phyloP scores from a whole-genome alignment of 2,329 filamentous ascomycete genomes.

The Aureobasidium sp. region DNA sequence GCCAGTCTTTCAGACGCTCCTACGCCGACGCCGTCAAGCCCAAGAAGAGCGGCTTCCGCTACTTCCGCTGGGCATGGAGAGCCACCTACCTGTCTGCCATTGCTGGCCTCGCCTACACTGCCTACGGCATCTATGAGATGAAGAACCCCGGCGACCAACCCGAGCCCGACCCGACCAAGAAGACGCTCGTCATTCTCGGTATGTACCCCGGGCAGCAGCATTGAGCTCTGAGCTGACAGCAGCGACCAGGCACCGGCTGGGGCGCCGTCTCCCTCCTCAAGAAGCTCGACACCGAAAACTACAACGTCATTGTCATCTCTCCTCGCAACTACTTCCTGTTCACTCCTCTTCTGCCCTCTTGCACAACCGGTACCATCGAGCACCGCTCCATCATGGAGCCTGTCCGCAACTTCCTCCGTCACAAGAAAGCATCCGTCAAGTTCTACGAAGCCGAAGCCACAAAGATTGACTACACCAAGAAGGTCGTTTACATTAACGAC shows the following conservation, averaged over 20 bases:
- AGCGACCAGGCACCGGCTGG: slow-evolving; percentile 77
- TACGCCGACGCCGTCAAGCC: slow-evolving; percentile 28
- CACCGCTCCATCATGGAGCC: slow-evolving; percentile 99
- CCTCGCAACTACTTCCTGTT: slow-evolving; percentile 99
- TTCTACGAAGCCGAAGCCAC: slow-evolving; percentile 98
- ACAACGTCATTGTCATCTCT: slow-evolving; percentile 96
- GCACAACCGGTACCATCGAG: slow-evolving; percentile 94
- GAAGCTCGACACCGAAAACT: slow-evolving; percentile 98
- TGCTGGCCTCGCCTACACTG: slow-evolving; percentile 62
- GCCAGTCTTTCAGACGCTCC: slow-evolving; percentile 25
- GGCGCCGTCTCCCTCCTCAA: slow-evolving; percentile 93
- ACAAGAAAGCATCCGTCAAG: slow-evolving; percentile 88
- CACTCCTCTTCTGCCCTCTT: slow-evolving; percentile 93
- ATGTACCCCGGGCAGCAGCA: slow-evolving; percentile 24
- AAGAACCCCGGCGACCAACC: slow-evolving; percentile 75
- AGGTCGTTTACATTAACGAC: slow-evolving; percentile 82
- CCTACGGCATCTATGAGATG: slow-evolving; percentile 75
- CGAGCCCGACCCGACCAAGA: slow-evolving; percentile 78
- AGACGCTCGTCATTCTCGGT: slow-evolving; percentile 95
- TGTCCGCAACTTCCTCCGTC: slow-evolving; percentile 87
- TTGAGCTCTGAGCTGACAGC: slow-evolving; percentile 21
- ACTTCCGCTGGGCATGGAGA: slow-evolving; percentile 77
- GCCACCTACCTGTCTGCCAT: slow-evolving; percentile 69
- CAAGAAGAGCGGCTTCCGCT: slow-evolving; percentile 54
- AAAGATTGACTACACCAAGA: slow-evolving; percentile 88